Evolutionary conservation across 768 basidiomycete genomes (phyloP), one percentile per base, ranked within the genome.

Genomic region (Boletellus sp.): DNA sequence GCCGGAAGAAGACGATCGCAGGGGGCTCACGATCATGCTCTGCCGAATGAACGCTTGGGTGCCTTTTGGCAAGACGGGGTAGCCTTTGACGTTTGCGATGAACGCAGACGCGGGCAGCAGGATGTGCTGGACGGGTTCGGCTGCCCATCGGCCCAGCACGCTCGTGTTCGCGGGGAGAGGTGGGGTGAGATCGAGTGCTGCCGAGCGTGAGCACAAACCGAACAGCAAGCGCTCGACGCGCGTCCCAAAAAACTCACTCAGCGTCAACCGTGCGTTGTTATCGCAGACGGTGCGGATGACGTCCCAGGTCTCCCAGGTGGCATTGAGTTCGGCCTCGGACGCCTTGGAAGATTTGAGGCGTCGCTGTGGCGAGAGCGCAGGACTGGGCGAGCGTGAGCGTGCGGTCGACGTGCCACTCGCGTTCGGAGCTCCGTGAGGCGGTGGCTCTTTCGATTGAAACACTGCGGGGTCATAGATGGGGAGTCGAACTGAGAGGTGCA

Each of bases 291-390:
- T 85, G 52, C 94, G 78, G 50, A 99, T 90, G 41, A 87, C 78
- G 66, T 98, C 96, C 96, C 96, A 99, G 83, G 94, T 95, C 66
- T 98, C 96, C 95, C 96, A 99, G 0, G 89, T 91, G 6, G 75
- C 78, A 58, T 84, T 84, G 45, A 89, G 70, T 53, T 85, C 80
- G 9, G 70, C 73, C 56, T 83, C 82, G 36, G 77, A 67, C 16
- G 76, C 67, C 33, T 67, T 69, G 16, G 70, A 59, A 11, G 70
- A 61, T 33, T 58, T 64, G 42, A 55, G 49, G 13, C 44, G 47
- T 55, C 45, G 60, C 28, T 70, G 64, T 9, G 68, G 54, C 0
- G 62, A 52, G 20, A 49, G 56, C 20, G 51, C 42, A 23, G 49
- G 31, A 39, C 42, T 56, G 9, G 64, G 64, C 9, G 60, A 53